Evolutionary conservation across 768 basidiomycete species (phyloP), one percentile per base, ranked within the genome.

Genomic region (Trametes meyenii): DNA sequence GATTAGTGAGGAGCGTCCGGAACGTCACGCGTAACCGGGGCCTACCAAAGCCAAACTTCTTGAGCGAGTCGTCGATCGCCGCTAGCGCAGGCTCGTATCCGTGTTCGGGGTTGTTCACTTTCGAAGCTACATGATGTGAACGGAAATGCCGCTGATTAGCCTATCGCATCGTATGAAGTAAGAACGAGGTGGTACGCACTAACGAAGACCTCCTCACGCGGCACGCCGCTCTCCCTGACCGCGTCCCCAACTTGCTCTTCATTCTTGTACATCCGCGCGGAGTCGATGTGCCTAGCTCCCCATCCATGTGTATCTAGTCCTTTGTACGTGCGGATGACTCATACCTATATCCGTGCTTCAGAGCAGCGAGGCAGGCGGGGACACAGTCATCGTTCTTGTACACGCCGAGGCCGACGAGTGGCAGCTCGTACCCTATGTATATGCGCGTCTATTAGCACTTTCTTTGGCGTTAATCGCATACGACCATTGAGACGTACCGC

Each of bases 181-280:
- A 36, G 6, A 26, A 24, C 4, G 4, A 24, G 26, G 21, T 5
- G 13, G 36, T 71, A 75, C 83, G 55, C 64, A 90, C 90, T 78
- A 61, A 87, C 77, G 70, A 84, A 87, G 63, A 88, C 75, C 62
- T 94, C 86, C 17, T 81, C 80, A 67, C 92, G 80, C 19, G 86
- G 85, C 36, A 93, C 79, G 35, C 90, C 93, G 61, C 86, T 87
- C 42, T 81, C 83, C 63, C 79, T 84, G 68, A 95, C 84, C 8
- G 90, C 92, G 61, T 85, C 78, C 2, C 92, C 92, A 11, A 94
- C 92, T 63, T 89, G 85, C 64, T 83, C 83, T 70, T 93, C 90
- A 69, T 92, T 94, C 60, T 80, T 79, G 67, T 88, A 88, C 50
- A 57, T 49, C 3, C 66, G 63, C 24, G 66, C 66, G 0, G 63